Percentiles rank a stretch among this genome's conserved stretches.
Evolutionary conservation across 768 basidiomycete species (phyloP).

Genomic region (Suillus variegatus): DNA sequence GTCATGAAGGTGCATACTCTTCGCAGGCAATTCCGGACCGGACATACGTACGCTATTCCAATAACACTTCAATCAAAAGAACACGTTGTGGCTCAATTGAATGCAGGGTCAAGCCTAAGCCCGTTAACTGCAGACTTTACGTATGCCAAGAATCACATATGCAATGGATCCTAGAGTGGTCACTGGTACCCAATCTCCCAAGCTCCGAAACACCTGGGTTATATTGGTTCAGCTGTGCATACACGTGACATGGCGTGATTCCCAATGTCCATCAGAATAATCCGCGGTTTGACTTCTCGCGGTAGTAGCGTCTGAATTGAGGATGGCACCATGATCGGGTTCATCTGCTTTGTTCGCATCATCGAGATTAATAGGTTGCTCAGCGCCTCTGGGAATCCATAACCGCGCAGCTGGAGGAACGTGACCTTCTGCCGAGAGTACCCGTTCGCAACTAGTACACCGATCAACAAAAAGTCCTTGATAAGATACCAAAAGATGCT

Average conservation of each 20-base stretch:
- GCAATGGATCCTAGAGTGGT: background rate
- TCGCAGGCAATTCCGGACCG: background rate
- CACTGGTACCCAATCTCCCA: background rate
- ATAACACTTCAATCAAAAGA: background rate
- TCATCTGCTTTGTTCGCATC: background rate
- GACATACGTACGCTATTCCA: background rate
- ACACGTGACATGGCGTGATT: conserved; percentile 53
- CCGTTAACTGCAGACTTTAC: background rate
- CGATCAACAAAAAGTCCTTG: conserved; percentile 59
- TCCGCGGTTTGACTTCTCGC: conserved; percentile 8
- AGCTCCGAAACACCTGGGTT: background rate
- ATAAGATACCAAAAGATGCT: conserved; percentile 60
- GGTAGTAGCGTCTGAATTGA: background rate
- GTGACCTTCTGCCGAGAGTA: conserved; percentile 69
- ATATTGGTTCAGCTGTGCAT: conserved; percentile 21
- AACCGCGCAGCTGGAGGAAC: conserved; percentile 69
- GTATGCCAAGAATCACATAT: background rate
- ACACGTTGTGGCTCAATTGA: background rate
- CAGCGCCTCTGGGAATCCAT: conserved; percentile 39
- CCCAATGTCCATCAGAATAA: conserved; percentile 43
- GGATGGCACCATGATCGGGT: background rate
- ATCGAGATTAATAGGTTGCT: background rate
- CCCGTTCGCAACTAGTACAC: conserved; percentile 62
- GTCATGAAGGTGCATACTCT: background rate
- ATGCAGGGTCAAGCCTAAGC: background rate